Conservation (phyloP, 495 filamentous ascomycete species). For the Podospora tetraspora region DNA sequence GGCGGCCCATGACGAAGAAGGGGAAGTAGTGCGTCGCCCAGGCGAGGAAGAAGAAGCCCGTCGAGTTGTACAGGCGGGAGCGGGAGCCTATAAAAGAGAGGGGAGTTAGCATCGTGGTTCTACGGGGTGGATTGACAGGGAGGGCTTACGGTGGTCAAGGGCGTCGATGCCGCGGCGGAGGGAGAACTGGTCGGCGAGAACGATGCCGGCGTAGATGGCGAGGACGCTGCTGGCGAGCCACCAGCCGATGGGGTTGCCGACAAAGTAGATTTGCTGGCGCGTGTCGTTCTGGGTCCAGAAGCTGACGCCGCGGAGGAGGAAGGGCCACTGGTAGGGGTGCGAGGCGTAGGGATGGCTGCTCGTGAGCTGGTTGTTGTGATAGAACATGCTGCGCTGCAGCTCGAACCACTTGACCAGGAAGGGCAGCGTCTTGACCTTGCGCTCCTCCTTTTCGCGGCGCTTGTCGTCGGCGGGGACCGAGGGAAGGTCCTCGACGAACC, state of each 20-base stretch:
- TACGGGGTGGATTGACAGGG: not conserved
- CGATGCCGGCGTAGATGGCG: constrained; percentile 87
- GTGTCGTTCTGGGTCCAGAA: constrained; percentile 99
- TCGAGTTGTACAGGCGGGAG: constrained; percentile 92
- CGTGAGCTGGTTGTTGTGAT: constrained; percentile 96
- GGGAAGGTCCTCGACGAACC: constrained; percentile 87
- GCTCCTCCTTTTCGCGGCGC: constrained; percentile 65
- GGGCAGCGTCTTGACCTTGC: constrained; percentile 71
- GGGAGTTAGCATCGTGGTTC: constrained; percentile 18
- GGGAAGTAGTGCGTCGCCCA: constrained; percentile 98
- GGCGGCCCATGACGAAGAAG: constrained; percentile 95
- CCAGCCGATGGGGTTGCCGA: constrained; percentile 96
- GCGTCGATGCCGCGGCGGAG: constrained; percentile 88
- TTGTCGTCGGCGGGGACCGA: constrained; percentile 62
- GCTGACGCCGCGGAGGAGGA: constrained; percentile 91
- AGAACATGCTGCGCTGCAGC: constrained; percentile 97
- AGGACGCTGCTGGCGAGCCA: constrained; percentile 90
- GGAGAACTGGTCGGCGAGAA: constrained; percentile 89
- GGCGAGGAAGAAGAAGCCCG: constrained; percentile 96
- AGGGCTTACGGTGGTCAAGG: constrained; percentile 79
- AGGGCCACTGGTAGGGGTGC: constrained; percentile 95
- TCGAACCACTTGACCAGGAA: constrained; percentile 96
- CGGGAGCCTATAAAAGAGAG: constrained; percentile 61
- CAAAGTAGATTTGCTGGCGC: constrained; percentile 94
- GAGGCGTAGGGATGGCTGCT: constrained; percentile 94